A percentile compares a stretch with the other conserved stretches of the same genome.
Conservation (phyloP, 73 alveolate genomes). For the Symbiodinium natans region DNA sequence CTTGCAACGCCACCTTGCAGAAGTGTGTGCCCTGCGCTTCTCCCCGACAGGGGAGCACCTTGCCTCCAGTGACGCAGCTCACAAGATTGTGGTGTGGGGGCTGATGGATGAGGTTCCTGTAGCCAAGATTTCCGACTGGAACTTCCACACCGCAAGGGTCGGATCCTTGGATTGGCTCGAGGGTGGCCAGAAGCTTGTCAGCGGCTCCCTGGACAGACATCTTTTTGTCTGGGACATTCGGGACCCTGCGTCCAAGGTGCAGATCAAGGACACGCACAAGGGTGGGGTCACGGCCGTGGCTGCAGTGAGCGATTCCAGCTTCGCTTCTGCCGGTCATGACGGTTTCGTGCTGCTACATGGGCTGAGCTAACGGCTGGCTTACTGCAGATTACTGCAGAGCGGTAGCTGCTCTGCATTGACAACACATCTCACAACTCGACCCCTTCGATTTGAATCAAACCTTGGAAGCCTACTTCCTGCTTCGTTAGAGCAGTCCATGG, state of each 20-base stretch:
- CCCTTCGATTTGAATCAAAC: too few species aligned
- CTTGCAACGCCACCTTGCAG: constrained; percentile 33
- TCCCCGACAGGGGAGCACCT: constrained; percentile 50
- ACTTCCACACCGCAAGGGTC: constrained; percentile 41
- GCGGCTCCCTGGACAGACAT: constrained; percentile 71
- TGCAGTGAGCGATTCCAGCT: constrained; percentile 4
- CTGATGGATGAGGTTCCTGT: neutral
- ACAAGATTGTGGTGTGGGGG: constrained; percentile 50
- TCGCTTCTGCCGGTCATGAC: constrained; percentile 65
- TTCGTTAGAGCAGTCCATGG: too few species aligned
- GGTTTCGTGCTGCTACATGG: constrained; percentile 64
- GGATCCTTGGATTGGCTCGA: constrained; percentile 41
- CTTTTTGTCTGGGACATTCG: constrained; percentile 34
- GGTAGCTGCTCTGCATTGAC: too few species aligned
- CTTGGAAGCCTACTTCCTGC: too few species aligned
- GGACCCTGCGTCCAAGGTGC: constrained; percentile 15
- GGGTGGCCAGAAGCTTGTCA: constrained; percentile 54
- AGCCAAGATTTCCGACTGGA: constrained; percentile 30
- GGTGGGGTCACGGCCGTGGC: constrained; percentile 72
- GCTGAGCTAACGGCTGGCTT: neutral
- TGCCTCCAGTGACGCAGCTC: constrained; percentile 64
- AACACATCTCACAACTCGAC: too few species aligned
- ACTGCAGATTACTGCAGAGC: too few species aligned
- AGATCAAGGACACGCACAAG: constrained; percentile 63
- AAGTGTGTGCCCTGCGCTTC: constrained; percentile 49